Evolutionary conservation across 2,329 filamentous ascomycete genomes (phyloP).

Genomic region (Alternaria triticina): DNA sequence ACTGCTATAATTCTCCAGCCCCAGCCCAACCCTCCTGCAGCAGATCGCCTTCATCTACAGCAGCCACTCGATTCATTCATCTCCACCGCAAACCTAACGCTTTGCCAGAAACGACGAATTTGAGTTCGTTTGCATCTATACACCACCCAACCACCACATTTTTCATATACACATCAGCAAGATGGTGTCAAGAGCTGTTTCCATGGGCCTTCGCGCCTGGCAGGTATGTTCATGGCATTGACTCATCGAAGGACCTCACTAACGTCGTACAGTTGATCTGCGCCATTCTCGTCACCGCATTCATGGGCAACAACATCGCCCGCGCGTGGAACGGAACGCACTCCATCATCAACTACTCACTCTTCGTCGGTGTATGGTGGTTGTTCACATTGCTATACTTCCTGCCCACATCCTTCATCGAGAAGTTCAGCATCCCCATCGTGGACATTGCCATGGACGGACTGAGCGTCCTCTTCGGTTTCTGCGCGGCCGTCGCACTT

Average conservation of each 20-base stretch:
- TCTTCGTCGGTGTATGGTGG: conserved; percentile 72
- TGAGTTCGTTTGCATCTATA: neutral
- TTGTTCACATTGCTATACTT: conserved; percentile 72
- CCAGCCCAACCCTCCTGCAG: neutral
- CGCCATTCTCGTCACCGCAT: conserved; percentile 65
- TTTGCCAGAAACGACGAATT: conserved; percentile 8
- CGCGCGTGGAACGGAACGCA: conserved; percentile 59
- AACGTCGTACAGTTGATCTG: conserved; percentile 59
- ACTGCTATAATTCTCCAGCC: conserved; percentile 19
- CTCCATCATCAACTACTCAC: conserved; percentile 65
- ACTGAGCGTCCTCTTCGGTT: conserved; percentile 69
- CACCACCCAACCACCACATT: conserved; percentile 10
- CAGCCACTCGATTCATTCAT: conserved; percentile 1
- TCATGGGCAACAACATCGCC: conserved; percentile 69
- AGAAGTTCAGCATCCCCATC: conserved; percentile 60
- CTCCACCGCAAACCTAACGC: conserved; percentile 15
- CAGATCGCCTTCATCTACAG: conserved; percentile 3
- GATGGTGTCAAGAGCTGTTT: conserved; percentile 52
- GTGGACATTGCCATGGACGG: conserved; percentile 64
- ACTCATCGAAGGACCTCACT: neutral
- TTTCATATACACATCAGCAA: conserved; percentile 16
- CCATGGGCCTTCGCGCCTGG: conserved; percentile 50
- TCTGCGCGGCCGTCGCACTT: conserved; percentile 73
- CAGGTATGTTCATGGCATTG: conserved; percentile 42
- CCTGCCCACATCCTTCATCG: conserved; percentile 62